Percentiles rank a stretch among this genome's conserved stretches.
Conservation (phyloP, 2,329 filamentous ascomycete genomes). For the Xylariaceae sp. region DNA sequence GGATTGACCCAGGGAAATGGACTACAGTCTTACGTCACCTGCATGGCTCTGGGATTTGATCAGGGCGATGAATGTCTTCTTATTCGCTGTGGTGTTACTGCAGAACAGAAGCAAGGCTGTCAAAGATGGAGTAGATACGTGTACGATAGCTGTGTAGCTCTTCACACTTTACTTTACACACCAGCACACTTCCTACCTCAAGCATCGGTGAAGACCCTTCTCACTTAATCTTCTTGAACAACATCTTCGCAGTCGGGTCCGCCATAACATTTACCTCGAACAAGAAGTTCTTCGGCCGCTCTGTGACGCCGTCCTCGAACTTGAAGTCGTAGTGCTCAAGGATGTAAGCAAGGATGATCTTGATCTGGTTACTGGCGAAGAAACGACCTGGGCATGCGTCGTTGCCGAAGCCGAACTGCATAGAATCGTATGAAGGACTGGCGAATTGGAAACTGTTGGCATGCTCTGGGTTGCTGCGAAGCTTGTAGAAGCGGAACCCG, state of each 20-base stretch:
- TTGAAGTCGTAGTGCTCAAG: conserved; percentile 27
- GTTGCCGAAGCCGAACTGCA: conserved; percentile 39
- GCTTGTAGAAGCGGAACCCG: conserved; percentile 28
- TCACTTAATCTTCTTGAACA: conserved; percentile 32
- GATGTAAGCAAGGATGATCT: conserved; percentile 30
- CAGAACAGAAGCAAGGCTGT: no score
- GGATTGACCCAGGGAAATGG: no score
- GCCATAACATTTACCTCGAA: conserved; percentile 31
- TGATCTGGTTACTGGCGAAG: conserved; percentile 40
- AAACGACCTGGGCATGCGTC: conserved; percentile 41
- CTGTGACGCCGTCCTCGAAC: conserved; percentile 22
- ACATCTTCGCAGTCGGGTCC: conserved; percentile 25
- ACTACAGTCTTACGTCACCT: no score
- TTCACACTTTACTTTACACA: no score
- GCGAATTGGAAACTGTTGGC: conserved; percentile 33
- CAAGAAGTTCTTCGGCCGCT: conserved; percentile 26
- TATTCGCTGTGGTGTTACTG: no score
- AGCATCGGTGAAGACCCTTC: conserved; percentile 19
- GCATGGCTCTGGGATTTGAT: no score
- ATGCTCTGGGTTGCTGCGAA: conserved; percentile 23
- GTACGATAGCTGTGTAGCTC: no score
- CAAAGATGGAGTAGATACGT: no score
- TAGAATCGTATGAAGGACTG: conserved; percentile 31
- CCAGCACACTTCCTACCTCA: no score
- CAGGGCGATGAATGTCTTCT: no score